Evolutionary conservation across 352 stramenopile species (phyloP).

Genomic region (Blastocystis sp.): DNA sequence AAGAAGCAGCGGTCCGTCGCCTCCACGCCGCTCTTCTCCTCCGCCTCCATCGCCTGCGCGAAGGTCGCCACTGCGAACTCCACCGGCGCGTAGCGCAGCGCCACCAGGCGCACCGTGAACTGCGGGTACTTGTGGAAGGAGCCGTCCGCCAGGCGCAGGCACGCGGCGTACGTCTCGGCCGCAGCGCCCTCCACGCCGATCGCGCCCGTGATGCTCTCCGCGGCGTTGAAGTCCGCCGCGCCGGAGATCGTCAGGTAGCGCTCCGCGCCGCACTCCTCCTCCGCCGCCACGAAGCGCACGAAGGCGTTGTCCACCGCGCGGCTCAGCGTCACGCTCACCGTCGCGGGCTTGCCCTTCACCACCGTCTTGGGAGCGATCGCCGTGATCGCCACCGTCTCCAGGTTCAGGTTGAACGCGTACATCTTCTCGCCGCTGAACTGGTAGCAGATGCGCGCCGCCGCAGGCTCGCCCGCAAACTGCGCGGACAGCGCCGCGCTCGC

Average conservation of each 20-base stretch:
- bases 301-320: background rate
- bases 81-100: background rate
- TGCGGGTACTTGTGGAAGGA: slow-evolving; percentile 24
- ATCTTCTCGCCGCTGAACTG: slow-evolving; percentile 41
- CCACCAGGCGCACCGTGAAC: slow-evolving; percentile 23
- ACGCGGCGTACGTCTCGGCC: slow-evolving; percentile 10
- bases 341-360: background rate
- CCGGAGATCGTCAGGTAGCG: background rate
- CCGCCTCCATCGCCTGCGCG: background rate
- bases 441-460: slow-evolving; percentile 38
- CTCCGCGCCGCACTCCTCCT: background rate
- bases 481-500: background rate
- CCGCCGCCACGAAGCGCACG: slow-evolving; percentile 27
- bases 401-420: slow-evolving; percentile 42
- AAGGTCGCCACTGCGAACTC: slow-evolving; percentile 33
- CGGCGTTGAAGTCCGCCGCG: background rate
- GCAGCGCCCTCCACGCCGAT: background rate
- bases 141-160: slow-evolving; percentile 35
- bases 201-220: background rate
- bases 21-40: background rate
- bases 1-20: slow-evolving; percentile 33
- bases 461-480: background rate
- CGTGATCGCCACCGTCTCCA: slow-evolving; percentile 15
- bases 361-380: background rate
- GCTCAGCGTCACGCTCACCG: slow-evolving; percentile 22